Evolutionary conservation across 31 red algal genomes (phyloP), one percentile per base, ranked within the genome.

Genomic region (Porphyra umbilicalis): DNA sequence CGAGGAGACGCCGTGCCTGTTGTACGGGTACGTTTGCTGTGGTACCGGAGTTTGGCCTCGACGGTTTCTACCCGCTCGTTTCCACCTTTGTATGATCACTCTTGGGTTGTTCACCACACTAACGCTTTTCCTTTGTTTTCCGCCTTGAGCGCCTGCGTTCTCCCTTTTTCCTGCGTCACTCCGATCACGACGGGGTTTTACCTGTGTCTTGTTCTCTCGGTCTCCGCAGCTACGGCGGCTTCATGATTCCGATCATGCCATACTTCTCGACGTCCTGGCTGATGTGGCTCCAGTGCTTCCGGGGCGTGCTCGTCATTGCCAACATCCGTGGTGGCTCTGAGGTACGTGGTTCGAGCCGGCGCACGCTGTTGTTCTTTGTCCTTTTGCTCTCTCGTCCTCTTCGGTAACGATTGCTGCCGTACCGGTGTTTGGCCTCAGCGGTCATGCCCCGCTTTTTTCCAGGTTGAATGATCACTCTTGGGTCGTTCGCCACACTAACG

Each of bases 191-290:
- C n/a, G n/a, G 25, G 57, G 5, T 0, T 10, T 71, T 71, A 2
- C 57, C 57, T 71, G 42, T 71, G 57, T 71, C 57, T 71, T 29
- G 57, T n/a, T 71, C 25, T n/a, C n/a, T n/a, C n/a, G n/a, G n/a
- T n/a, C n/a, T n/a, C n/a, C n/a, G n/a, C n/a, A n/a, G n/a, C n/a
- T 96, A 96, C 38, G 94, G 94, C 34, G 94, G 94, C 29, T 96
- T 96, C 34, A 89, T 86, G 86, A 92, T 96, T 11, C 90, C 90
- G n/a, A 77, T 96, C 33, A 88, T 83, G 32, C 94, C 94, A 10
- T 85, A 79, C 39, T 96, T 90, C 76, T 92, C 90, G 1, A 83
- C 85, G 25, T 79, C 88, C 77, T 90, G 83, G 83, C 80, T 88
- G 6, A 57, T 90, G 8, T 96, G 94, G 90, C 44, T 96, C 76